Conservation (phyloP, 2,329 filamentous ascomycete species). For the Apiospora malaysiana region DNA sequence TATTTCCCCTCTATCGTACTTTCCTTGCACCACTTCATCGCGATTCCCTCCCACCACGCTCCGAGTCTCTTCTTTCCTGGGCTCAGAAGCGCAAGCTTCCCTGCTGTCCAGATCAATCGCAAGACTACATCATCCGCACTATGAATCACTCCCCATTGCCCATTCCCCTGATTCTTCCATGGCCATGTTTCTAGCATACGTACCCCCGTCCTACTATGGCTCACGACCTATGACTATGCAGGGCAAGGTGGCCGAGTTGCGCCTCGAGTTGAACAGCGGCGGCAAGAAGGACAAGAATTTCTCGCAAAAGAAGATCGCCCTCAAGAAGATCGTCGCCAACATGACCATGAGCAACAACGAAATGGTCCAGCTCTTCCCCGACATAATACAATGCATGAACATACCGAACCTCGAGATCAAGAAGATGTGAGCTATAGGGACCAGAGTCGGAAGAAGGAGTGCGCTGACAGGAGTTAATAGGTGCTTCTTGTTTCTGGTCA, state of each 20-base stretch:
- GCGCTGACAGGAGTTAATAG: constrained; percentile 54
- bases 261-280: constrained; percentile 89
- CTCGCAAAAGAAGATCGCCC: constrained; percentile 91
- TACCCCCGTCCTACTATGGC: constrained; percentile 51
- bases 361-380: constrained; percentile 96
- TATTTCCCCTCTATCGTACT: background rate
- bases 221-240: constrained; percentile 67
- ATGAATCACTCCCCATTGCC: background rate
- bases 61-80: background rate
- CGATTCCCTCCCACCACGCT: background rate
- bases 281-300: constrained; percentile 99
- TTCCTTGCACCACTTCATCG: background rate
- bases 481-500: constrained; percentile 97
- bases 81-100: background rate
- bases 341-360: constrained; percentile 99
- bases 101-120: background rate
- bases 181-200: constrained; percentile 61
- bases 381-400: constrained; percentile 94
- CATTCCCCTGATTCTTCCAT: constrained; percentile 26
- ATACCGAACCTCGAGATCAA: constrained; percentile 96
- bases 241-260: constrained; percentile 98
- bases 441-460: constrained; percentile 1
- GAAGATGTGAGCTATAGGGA: constrained; percentile 77
- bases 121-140: background rate
- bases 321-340: constrained; percentile 99